These are phyloP conservation scores for Didymella lethalis DNA, from an alignment of 2,329 filamentous ascomycete genomes.

Conservation along the genomic window DNA sequence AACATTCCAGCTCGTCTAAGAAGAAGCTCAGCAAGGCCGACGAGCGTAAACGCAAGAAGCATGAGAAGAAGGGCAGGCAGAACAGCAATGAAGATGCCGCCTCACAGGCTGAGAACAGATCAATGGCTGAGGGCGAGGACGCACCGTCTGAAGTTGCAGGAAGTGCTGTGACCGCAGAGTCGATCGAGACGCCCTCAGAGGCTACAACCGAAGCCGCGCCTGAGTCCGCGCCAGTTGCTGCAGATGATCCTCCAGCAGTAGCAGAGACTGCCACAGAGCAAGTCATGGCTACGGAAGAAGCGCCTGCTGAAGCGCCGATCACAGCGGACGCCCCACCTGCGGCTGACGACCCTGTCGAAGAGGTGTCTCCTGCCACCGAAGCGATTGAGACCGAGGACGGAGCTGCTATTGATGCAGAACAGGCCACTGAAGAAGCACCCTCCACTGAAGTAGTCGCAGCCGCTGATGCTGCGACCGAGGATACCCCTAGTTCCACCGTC, in stretches of 20 bases:
- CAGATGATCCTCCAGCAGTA: slow-evolving; percentile 4
- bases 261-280: slow-evolving; percentile 3
- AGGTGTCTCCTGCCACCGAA: slow-evolving; percentile 8
- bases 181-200: slow-evolving; percentile 2
- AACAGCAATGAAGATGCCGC: slow-evolving; percentile 17
- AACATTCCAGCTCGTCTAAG: slow-evolving; percentile 22
- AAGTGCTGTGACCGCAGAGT: slow-evolving; percentile 1
- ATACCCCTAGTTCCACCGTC: neutral
- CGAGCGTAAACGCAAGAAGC: slow-evolving; percentile 40
- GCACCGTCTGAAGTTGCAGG: slow-evolving; percentile 18
- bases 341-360: slow-evolving; percentile 5
- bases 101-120: slow-evolving; percentile 21
- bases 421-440: neutral
- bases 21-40: slow-evolving; percentile 40
- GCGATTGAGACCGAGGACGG: slow-evolving; percentile 2
- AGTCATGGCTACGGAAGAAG: neutral
- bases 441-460: neutral
- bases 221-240: neutral
- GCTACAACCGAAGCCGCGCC: neutral
- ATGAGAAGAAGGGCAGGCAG: slow-evolving; percentile 31
- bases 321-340: neutral
- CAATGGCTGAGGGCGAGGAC: slow-evolving; percentile 26
- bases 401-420: neutral
- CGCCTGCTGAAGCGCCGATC: neutral
- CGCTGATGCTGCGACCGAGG: neutral